Evolutionary conservation across 805 yeast genomes (phyloP).

Genomic region (Metschnikowia aberdeeniae): DNA sequence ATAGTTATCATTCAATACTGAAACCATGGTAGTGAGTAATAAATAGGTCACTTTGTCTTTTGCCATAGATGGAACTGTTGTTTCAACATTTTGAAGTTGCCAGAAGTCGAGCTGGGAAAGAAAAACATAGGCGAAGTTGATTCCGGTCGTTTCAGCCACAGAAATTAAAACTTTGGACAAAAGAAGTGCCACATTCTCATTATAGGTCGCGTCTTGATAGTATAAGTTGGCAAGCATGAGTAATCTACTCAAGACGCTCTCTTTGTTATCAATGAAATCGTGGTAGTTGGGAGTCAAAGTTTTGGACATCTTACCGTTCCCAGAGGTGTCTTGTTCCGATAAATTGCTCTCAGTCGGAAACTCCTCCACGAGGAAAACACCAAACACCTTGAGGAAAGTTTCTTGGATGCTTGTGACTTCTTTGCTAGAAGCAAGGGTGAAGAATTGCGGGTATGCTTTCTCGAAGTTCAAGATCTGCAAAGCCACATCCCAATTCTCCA

Average conservation of each 20-base stretch:
- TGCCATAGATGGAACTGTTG: slow-evolving; percentile 7
- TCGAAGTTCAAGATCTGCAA: slow-evolving; percentile 29
- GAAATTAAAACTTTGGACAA: slow-evolving; percentile 22
- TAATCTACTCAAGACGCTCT: slow-evolving; percentile 39
- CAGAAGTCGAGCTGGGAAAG: slow-evolving; percentile 46
- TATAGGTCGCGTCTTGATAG: slow-evolving; percentile 21
- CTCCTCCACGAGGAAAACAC: slow-evolving; percentile 26
- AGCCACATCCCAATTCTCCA: slow-evolving; percentile 43
- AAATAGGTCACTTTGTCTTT: slow-evolving; percentile 34
- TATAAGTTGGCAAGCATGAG: slow-evolving; percentile 35
- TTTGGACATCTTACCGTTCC: slow-evolving; percentile 11
- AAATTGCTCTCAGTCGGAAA: slow-evolving; percentile 23
- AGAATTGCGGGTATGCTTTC: slow-evolving; percentile 10
- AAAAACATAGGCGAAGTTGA: slow-evolving; percentile 44
- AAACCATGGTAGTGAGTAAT: slow-evolving; percentile 23
- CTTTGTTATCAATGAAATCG: slow-evolving; percentile 37
- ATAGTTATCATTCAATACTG: slow-evolving; percentile 29
- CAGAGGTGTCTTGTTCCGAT: slow-evolving; percentile 8
- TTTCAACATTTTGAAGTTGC: slow-evolving; percentile 25
- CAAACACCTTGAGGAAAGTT: slow-evolving; percentile 37
- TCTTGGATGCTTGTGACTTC: slow-evolving; percentile 33
- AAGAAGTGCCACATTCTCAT: slow-evolving; percentile 8
- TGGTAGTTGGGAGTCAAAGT: slow-evolving; percentile 38
- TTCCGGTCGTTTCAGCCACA: slow-evolving; percentile 35
- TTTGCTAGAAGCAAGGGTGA: slow-evolving; percentile 11